Conservation (phyloP, 2,329 filamentous ascomycete genomes). For the Colletotrichum salicis region DNA sequence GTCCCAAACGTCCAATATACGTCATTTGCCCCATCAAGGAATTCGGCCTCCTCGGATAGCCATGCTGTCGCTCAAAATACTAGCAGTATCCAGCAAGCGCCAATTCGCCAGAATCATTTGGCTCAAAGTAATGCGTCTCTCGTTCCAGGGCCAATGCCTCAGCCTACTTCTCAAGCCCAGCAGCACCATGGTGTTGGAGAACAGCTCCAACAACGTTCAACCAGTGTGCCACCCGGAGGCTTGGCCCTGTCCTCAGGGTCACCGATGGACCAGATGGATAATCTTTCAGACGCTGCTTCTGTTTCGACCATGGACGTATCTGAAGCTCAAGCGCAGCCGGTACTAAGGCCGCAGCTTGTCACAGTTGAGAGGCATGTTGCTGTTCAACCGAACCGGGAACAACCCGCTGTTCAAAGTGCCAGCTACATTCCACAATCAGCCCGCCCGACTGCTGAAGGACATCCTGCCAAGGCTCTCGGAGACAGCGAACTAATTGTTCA, state of each 20-base stretch:
- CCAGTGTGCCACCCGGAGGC: background rate
- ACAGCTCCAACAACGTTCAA: background rate
- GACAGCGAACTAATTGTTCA: constrained; percentile 6
- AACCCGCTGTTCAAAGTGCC: background rate
- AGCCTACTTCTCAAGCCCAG: background rate
- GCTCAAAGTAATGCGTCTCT: background rate
- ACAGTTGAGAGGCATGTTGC: constrained; percentile 15
- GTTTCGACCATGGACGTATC: constrained; percentile 39
- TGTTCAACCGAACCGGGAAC: background rate
- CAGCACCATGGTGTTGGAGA: background rate
- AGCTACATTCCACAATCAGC: background rate
- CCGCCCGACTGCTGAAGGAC: background rate
- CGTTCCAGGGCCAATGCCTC: too few species aligned
- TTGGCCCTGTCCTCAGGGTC: background rate
- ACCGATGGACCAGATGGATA: constrained; percentile 8
- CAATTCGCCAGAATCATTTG: background rate
- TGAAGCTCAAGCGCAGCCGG: constrained; percentile 38
- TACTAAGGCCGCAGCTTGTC: constrained; percentile 38
- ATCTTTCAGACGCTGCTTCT: constrained; percentile 36
- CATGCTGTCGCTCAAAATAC: background rate
- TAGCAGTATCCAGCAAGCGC: background rate
- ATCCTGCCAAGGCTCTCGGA: background rate
- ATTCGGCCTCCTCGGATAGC: background rate
- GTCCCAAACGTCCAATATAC: too few species aligned
- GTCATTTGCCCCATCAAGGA: background rate